A percentile compares a stretch with the other conserved stretches of the same genome.
phyloP scores from a whole-genome alignment of 2,329 filamentous ascomycete species.

The Calonectria hawksworthii region DNA sequence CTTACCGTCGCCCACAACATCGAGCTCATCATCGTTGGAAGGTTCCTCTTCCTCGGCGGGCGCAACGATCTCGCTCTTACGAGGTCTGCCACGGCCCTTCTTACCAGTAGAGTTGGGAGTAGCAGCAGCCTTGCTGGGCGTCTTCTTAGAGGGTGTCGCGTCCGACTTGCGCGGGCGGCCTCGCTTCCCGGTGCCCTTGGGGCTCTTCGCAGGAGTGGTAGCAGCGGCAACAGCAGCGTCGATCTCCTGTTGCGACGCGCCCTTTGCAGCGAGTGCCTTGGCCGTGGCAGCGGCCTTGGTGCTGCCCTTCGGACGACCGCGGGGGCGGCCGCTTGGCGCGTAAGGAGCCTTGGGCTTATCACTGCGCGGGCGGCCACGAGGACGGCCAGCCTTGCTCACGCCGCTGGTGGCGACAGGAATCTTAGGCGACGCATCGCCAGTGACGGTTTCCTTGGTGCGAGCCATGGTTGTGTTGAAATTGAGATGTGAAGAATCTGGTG shows the following conservation, averaged over 20 bases:
- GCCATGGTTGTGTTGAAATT: constrained; percentile 44
- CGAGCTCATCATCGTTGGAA: constrained; percentile 25
- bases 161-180: constrained; percentile 50
- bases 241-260: constrained; percentile 13
- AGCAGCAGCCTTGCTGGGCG: constrained; percentile 20
- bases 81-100: constrained; percentile 52
- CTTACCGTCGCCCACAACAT: constrained; percentile 32
- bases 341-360: constrained; percentile 49
- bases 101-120: constrained; percentile 36
- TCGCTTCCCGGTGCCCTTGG: constrained; percentile 43
- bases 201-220: constrained; percentile 23
- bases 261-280: constrained; percentile 28
- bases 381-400: constrained; percentile 57
- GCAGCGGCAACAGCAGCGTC: constrained; percentile 19
- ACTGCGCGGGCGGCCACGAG: constrained; percentile 60
- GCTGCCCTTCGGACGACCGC: constrained; percentile 62
- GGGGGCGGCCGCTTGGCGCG: constrained; percentile 59
- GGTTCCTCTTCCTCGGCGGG: constrained; percentile 44
- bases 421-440: constrained; percentile 35
- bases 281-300: constrained; percentile 43
- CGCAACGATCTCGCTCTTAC: constrained; percentile 42
- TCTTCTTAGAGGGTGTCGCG: constrained; percentile 28
- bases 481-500: neutral
- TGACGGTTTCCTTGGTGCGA: constrained; percentile 48
- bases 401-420: constrained; percentile 52